Evolutionary conservation across 345 rosid genomes (phyloP).

Genomic region (Sonneratia alba): DNA sequence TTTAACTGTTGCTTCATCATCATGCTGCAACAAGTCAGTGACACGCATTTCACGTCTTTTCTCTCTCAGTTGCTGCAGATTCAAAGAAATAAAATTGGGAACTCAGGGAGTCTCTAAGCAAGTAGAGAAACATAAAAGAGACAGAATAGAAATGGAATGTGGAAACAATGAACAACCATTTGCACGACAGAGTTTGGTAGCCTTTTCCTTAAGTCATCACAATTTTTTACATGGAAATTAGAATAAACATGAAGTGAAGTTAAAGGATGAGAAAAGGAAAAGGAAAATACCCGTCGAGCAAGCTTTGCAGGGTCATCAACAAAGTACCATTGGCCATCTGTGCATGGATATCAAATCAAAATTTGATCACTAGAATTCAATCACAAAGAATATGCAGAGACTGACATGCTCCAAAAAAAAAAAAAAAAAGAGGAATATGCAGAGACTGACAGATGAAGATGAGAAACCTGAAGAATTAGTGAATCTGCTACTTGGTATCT

Average conservation of each 20-base stretch:
- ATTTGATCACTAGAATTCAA: slow-evolving; percentile 3
- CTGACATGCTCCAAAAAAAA: neutral
- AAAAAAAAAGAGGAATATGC: slow-evolving; percentile 1
- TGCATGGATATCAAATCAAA: slow-evolving; percentile 13
- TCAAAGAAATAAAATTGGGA: slow-evolving; percentile 6
- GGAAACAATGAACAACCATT: slow-evolving; percentile 3
- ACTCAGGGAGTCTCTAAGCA: neutral
- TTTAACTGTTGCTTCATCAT: slow-evolving; percentile 58
- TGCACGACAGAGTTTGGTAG: neutral
- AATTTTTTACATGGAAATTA: neutral
- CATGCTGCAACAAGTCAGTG: slow-evolving; percentile 54
- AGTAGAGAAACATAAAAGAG: neutral
- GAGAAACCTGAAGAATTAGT: slow-evolving; percentile 23
- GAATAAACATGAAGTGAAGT: neutral
- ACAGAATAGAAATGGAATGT: neutral
- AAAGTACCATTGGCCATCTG: slow-evolving; percentile 43
- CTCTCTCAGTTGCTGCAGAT: slow-evolving; percentile 77
- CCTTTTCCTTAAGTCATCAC: neutral
- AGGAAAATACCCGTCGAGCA: slow-evolving; percentile 56
- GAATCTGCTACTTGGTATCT: slow-evolving; percentile 27
- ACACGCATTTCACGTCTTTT: slow-evolving; percentile 71
- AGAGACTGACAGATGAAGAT: slow-evolving; percentile 7
- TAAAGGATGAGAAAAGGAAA: neutral
- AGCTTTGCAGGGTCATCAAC: slow-evolving; percentile 55
- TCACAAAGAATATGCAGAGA: slow-evolving; percentile 4